phyloP scores from a whole-genome alignment of 257 asterid species.

The Knoxia roxburghii region DNA sequence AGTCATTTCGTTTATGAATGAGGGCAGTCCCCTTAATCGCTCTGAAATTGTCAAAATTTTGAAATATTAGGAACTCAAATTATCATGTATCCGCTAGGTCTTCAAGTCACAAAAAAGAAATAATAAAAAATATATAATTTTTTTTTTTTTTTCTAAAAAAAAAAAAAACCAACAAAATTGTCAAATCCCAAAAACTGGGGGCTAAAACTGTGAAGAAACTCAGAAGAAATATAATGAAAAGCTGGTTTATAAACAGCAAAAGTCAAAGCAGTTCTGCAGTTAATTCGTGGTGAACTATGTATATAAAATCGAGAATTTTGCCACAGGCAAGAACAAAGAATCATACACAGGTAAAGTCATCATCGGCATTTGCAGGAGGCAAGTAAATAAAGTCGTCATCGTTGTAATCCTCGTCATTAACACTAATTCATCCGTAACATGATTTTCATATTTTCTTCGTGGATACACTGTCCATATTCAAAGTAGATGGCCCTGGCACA shows the following conservation, averaged over 20 bases:
- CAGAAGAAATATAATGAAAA: too few relatives aligned
- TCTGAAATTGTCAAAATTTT: too few relatives aligned
- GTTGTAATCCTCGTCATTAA: not conserved
- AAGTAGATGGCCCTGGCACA: not conserved
- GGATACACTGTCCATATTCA: not conserved
- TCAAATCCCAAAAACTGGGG: too few relatives aligned
- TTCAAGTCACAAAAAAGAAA: too few relatives aligned
- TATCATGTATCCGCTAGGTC: too few relatives aligned
- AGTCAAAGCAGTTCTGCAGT: not conserved
- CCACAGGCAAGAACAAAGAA: not conserved
- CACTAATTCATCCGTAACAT: constrained; percentile 7
- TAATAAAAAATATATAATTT: too few relatives aligned
- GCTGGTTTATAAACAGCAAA: not conserved
- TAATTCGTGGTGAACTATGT: not conserved
- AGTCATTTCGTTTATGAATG: too few relatives aligned
- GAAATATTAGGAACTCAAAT: too few relatives aligned
- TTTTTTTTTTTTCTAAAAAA: too few relatives aligned
- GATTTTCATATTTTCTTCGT: not conserved
- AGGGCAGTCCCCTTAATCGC: too few relatives aligned
- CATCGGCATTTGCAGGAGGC: not conserved
- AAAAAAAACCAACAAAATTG: too few relatives aligned
- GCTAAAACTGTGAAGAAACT: too few relatives aligned
- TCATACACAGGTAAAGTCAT: not conserved
- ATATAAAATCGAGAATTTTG: not conserved
- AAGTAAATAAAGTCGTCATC: not conserved